Conservation (phyloP, 2,329 filamentous ascomycete genomes). For the Nothopassalora personata region DNA sequence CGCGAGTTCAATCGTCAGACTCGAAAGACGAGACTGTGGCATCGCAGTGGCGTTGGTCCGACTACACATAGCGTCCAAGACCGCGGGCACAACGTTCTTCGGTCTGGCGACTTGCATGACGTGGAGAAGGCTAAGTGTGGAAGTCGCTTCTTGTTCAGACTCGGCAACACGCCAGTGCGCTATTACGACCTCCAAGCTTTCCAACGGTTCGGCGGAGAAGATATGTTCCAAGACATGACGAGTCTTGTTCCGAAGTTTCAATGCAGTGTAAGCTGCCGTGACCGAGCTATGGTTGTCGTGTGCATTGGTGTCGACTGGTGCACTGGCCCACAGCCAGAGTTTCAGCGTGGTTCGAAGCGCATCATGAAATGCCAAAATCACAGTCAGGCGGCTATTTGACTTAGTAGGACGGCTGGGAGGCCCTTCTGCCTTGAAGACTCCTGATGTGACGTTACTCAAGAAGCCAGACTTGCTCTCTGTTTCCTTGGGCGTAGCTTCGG, state of each 20-base stretch:
- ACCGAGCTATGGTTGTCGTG: constrained; percentile 60
- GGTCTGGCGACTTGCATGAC: constrained; percentile 87
- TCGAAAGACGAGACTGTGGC: constrained; percentile 76
- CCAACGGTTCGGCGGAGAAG: constrained; percentile 84
- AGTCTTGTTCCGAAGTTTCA: constrained; percentile 85
- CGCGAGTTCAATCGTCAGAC: constrained; percentile 75
- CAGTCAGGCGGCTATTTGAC: constrained; percentile 90
- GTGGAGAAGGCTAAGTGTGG: constrained; percentile 80
- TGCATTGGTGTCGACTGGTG: constrained; percentile 50
- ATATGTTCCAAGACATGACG: constrained; percentile 85
- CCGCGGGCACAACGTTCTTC: constrained; percentile 83
- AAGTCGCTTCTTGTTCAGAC: constrained; percentile 35
- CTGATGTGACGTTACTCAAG: constrained; percentile 90
- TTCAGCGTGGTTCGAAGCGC: constrained; percentile 85
- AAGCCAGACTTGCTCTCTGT: constrained; percentile 74
- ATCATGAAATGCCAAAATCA: constrained; percentile 94
- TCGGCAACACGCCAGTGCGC: constrained; percentile 67
- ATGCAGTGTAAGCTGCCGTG: constrained; percentile 87
- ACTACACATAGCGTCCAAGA: constrained; percentile 95
- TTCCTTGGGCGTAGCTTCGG: constrained; percentile 63
- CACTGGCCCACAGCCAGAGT: constrained; percentile 89
- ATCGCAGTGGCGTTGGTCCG: constrained; percentile 79
- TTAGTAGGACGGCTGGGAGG: constrained; percentile 66
- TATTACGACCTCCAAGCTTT: constrained; percentile 87
- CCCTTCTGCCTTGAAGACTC: constrained; percentile 75